Evolutionary conservation across 768 basidiomycete genomes (phyloP).

Genomic region (Amanita jacksonii): DNA sequence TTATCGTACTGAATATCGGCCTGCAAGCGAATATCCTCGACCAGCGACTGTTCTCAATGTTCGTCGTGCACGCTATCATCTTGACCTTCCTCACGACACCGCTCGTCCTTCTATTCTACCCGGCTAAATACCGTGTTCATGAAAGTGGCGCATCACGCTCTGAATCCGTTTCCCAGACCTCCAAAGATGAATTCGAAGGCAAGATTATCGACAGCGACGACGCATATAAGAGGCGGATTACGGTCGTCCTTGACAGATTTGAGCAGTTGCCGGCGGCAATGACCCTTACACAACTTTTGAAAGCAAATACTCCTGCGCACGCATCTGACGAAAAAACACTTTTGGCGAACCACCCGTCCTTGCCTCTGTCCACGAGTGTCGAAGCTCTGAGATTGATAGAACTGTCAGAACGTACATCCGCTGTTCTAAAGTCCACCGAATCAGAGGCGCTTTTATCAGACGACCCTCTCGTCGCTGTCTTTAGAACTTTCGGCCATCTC

Average conservation of each 20-base stretch:
- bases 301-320: slow-evolving; percentile 18
- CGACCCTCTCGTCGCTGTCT: slow-evolving; percentile 66
- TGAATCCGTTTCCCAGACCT: background rate
- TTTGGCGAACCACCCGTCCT: slow-evolving; percentile 12
- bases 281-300: slow-evolving; percentile 71
- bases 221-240: slow-evolving; percentile 43
- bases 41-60: slow-evolving; percentile 75
- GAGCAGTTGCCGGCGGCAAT: slow-evolving; percentile 78
- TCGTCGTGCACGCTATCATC: slow-evolving; percentile 70
- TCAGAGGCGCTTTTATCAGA: slow-evolving; percentile 58
- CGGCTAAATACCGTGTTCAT: slow-evolving; percentile 43
- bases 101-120: slow-evolving; percentile 70
- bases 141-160: slow-evolving; percentile 13
- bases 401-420: slow-evolving; percentile 79
- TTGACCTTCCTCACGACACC: slow-evolving; percentile 84
- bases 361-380: slow-evolving; percentile 30
- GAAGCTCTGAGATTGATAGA: slow-evolving; percentile 86
- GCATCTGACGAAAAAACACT: slow-evolving; percentile 22
- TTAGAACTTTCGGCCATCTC: slow-evolving; percentile 69
- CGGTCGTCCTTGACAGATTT: slow-evolving; percentile 70
- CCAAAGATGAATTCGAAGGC: slow-evolving; percentile 7
- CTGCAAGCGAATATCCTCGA: slow-evolving; percentile 56
- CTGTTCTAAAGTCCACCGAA: slow-evolving; percentile 74
- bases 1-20: slow-evolving; percentile 89
- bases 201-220: slow-evolving; percentile 22